Conservation (phyloP, 306 rosid species). For the Sesbania bispinosa region DNA sequence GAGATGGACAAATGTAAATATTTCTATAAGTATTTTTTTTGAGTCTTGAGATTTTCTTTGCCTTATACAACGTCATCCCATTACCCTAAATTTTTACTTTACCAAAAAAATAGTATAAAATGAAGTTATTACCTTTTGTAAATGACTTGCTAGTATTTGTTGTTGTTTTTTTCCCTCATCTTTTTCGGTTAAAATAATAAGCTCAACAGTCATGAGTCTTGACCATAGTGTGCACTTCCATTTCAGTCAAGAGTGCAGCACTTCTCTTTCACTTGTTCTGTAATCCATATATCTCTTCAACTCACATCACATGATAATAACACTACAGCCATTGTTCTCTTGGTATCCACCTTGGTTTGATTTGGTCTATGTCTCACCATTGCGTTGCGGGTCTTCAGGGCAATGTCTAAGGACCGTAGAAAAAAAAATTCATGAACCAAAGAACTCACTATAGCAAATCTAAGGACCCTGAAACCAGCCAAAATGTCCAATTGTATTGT, state of each 20-base stretch:
- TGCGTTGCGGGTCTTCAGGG: slow-evolving; percentile 11
- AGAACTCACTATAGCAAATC: not conserved
- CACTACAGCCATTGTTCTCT: not conserved
- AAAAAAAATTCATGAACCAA: not conserved
- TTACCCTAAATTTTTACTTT: too few relatives aligned
- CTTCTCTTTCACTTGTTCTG: slow-evolving; percentile 3
- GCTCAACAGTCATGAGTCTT: not conserved
- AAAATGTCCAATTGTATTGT: not conserved
- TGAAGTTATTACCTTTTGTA: not conserved
- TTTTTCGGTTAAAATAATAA: not conserved
- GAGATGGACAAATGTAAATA: too few relatives aligned
- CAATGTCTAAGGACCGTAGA: not conserved
- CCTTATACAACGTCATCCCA: too few relatives aligned
- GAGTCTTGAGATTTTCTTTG: too few relatives aligned
- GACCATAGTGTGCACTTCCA: not conserved
- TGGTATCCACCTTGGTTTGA: not conserved
- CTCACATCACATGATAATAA: slow-evolving; percentile 5
- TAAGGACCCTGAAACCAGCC: not conserved
- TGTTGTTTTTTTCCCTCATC: not conserved
- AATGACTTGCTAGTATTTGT: not conserved
- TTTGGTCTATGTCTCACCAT: slow-evolving; percentile 3
- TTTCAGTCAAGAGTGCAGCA: slow-evolving; percentile 1
- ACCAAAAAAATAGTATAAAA: too few relatives aligned
- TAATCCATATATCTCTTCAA: not conserved
- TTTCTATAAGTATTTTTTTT: too few relatives aligned